Evolutionary conservation across 2,329 filamentous ascomycete genomes (phyloP).

Genomic region (Beauveria sp.): DNA sequence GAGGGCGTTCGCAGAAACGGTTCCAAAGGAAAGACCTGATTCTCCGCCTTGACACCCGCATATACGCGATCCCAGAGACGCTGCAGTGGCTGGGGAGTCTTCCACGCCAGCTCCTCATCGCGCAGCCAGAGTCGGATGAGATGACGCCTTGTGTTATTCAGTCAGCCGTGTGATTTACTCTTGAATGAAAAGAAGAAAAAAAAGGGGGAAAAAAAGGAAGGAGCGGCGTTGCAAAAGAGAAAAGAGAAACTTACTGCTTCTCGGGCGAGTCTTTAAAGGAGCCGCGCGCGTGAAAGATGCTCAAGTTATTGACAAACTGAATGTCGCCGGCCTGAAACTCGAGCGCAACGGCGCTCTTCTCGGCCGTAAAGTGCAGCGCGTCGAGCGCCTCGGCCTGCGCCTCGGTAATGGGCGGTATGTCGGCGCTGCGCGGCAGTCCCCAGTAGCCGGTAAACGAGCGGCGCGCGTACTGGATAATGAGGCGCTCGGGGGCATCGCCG

Average conservation of each 20-base stretch:
- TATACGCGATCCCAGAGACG: constrained; percentile 47
- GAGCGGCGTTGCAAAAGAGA: too few relatives aligned
- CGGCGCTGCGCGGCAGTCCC: constrained; percentile 41
- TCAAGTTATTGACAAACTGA: constrained; percentile 48
- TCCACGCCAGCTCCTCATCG: constrained; percentile 41
- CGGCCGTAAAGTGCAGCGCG: constrained; percentile 41
- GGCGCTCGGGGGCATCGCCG: constrained; percentile 37
- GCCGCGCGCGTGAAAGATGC: constrained; percentile 44
- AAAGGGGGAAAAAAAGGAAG: too few relatives aligned
- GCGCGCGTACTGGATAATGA: constrained; percentile 54
- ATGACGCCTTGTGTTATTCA: constrained; percentile 29
- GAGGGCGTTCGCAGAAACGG: constrained; percentile 22
- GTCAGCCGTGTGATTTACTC: background rate
- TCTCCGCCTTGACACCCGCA: constrained; percentile 41
- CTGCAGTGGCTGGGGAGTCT: constrained; percentile 35
- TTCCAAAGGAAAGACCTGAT: constrained; percentile 49
- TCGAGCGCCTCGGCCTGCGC: constrained; percentile 47
- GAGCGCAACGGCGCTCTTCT: constrained; percentile 36
- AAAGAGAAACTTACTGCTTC: constrained; percentile 31
- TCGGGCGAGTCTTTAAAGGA: constrained; percentile 37
- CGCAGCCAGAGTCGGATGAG: constrained; percentile 43
- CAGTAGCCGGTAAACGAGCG: constrained; percentile 52
- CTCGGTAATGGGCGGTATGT: constrained; percentile 50
- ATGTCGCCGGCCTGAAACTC: constrained; percentile 45
- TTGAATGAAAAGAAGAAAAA: too few relatives aligned